Base-by-base conservation (phyloP, 2,329 filamentous ascomycete genomes). In the Sporothrix protearum region DNA sequence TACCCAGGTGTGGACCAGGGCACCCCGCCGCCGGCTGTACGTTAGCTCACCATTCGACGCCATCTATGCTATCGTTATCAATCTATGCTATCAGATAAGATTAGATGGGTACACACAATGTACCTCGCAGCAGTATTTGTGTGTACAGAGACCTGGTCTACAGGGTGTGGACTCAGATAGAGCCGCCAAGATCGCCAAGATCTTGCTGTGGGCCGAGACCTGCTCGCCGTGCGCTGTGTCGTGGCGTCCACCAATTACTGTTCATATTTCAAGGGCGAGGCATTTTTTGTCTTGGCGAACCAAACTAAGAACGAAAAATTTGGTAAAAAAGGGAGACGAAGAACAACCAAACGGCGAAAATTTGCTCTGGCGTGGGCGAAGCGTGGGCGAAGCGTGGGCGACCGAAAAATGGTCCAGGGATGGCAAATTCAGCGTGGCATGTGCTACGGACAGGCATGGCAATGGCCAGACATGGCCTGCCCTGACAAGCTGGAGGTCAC, bases 71-170 rank as follows among this genome's bases (percentile, higher is more conserved):
- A 64, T 70, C 68, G 47, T 7, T 61, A 55, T 42, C 66, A 7
- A 68, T 68, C 49, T 55, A 57, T 42, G 66, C 57, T 71, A 71
- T 71, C 69, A 64, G 69, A 71, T 71, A 66, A 66, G 69, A 71
- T 71, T 71, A 71, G 69, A 70, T 70, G 30, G 16, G 14, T 49
- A 30, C 63, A 7, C 8, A 22, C 2, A 10, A 33, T 49, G 63
- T 66, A 66, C 6, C 22, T 5, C 3, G 0, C 1, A 9, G 25
- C 42, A 19, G 10, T 8, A 0, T 19, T 49, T 8, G 5, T 0
- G 59, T 12, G 25, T 36, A 12, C 16, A 49, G 2, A 49, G 39
- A 49, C 63, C 9, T 66, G 1, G 2, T 8, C 6, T 8, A 14
- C 59, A 28, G 36, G 36, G 42, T 4, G 36, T 45, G 36, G 36